Evolutionary conservation across 495 filamentous ascomycete species (phyloP), one percentile per base, ranked within the genome.

Genomic region (Aspergillus carlsbadensis): DNA sequence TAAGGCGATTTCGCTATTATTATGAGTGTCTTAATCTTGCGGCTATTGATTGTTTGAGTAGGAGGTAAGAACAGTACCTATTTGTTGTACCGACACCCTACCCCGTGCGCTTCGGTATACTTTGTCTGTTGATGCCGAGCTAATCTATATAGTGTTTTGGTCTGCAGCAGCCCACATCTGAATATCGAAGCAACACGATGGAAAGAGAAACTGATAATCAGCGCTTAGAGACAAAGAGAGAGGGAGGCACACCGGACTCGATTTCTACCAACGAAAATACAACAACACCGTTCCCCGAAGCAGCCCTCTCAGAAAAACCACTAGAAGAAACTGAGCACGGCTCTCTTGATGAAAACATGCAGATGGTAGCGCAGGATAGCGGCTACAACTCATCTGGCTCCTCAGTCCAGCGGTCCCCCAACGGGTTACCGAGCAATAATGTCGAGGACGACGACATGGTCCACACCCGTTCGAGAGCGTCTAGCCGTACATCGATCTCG

Each of bases 401-500:
- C 3, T 78, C 74, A 6, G 65, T 62, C 5, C 68, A 65, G 7
- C 65, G 67, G 5, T 74, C 74, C 15, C 62, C 63, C 7, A 63
- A 60, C 36, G 72, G 72, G 26, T 57, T 66, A 7, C 66, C 69
- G 36, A 61, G 60, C 29, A 65, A 51, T 5, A 64, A 68, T 20
- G 54, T 66, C 33, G 72, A 73, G 31, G 70, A 73, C 18, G 74
- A 70, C 10, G 54, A 64, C 2, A 57, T 68, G 35, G 56, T 52
- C 5, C 64, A 59, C 0, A 31, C 67, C 29, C 68, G 70, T 22
- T 75, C 73, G 1, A 56, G 74, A 44, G 59, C 69, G 21, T 76
- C 75, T 6, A 79, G 75, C 54, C 71, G 69, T 33, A 77, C 76
- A 10, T 79, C 76, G 1, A 51, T 76, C 13, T 77, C 74, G 5